Evolutionary conservation across 495 filamentous ascomycete species (phyloP), one percentile per base, ranked within the genome.

Genomic region (Daldinia bambusicola): DNA sequence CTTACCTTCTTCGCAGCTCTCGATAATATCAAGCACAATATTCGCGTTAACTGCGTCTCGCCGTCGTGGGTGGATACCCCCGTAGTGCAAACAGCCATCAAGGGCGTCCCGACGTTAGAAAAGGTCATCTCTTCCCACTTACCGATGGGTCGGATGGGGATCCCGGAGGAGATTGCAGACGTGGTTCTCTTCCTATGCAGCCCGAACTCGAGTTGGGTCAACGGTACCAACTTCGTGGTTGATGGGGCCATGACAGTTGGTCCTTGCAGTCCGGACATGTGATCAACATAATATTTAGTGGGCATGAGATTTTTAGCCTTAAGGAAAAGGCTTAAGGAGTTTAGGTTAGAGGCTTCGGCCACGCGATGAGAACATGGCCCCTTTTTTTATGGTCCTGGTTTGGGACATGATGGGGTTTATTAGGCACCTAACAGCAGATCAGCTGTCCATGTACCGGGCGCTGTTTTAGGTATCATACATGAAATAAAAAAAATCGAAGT

Each of bases 171-270:
- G 38, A 45, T 60, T 41, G 37, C 38, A 6, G 56, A 60, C 32
- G 37, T 60, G 12, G 38, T 60, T 9, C 20, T 60, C 18, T 60
- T 60, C 56, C 38, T 60, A 40, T 60, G 56, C 38, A 60, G 37
- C 20, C 56, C 56, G 20, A 26, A 6, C 9, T 16, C 56, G 22
- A 60, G 38, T 32, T 60, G 56, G 56, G 37, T 45, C 14, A 60
- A 60, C 22, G 56, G 56, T 22, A 32, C 56, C 22, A 31, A 41
- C 56, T 43, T 60, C 56, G 26, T 43, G 2, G 38, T 45, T 14
- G 56, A 60, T 36, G 56, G 56, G 26, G 56, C 56, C 6, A 57
- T 57, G 55, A 57, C 55, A 22, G 55, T 38, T 37, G 55, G 55
- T 22, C 55, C 32, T 6, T 57, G 18, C 36, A 38, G 32, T 53